These are phyloP conservation scores for Globisporangium alternatum DNA, from an alignment of 352 stramenopile genomes.

Conservation along the genomic window DNA sequence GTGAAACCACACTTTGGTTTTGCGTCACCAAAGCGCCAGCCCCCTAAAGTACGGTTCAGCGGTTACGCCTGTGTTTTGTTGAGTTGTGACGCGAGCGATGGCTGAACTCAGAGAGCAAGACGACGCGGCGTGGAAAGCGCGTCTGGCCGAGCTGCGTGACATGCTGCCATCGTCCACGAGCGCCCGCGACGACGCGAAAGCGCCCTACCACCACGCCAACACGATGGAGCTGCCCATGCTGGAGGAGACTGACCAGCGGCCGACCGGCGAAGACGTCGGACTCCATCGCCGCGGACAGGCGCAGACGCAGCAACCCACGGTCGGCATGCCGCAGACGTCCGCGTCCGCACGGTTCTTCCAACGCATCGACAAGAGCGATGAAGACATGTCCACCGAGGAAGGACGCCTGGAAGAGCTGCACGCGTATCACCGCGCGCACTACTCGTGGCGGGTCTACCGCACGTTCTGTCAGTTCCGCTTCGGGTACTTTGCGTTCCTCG, in stretches of 20 bases:
- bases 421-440: constrained; percentile 38
- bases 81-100: background rate
- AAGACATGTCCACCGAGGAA: constrained; percentile 43
- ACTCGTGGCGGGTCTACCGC: constrained; percentile 64
- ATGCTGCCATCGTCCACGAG: constrained; percentile 14
- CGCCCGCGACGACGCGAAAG: constrained; percentile 3
- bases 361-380: constrained; percentile 31
- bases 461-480: constrained; percentile 75
- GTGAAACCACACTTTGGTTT: background rate
- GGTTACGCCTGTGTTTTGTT: background rate
- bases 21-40: background rate
- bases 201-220: constrained; percentile 9
- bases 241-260: constrained; percentile 12
- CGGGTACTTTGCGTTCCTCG: constrained; percentile 76
- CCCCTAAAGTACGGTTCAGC: background rate
- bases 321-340: constrained; percentile 5
- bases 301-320: background rate
- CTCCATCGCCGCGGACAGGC: background rate
- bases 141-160: constrained; percentile 16
- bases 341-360: constrained; percentile 16
- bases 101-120: constrained; percentile 6
- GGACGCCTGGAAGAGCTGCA: constrained; percentile 55
- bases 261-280: background rate
- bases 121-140: constrained; percentile 12
- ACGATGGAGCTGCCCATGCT: constrained; percentile 19